phyloP scores from a whole-genome alignment of 768 basidiomycete species.

The Tubosaeta brunneosetosa region DNA sequence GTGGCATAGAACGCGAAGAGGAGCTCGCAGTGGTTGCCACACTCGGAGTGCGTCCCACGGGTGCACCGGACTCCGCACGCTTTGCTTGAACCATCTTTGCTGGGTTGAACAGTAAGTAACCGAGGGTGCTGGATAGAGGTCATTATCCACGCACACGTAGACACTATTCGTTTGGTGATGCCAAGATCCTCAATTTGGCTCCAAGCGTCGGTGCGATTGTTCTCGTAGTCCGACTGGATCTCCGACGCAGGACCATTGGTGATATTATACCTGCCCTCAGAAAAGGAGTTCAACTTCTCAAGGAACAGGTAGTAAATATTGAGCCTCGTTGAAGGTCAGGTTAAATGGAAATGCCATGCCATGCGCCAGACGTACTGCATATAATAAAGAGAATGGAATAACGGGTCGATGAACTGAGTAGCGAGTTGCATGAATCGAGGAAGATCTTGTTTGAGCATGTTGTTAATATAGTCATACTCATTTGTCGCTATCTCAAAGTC shows the following conservation, averaged over 20 bases:
- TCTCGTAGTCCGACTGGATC: conserved; percentile 74
- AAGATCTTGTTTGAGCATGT: conserved; percentile 83
- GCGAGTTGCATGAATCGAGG: conserved; percentile 88
- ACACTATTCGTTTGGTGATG: conserved; percentile 79
- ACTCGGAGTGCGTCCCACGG: conserved; percentile 31
- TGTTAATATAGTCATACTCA: conserved; percentile 93
- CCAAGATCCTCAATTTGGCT: conserved; percentile 71
- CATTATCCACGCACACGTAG: conserved; percentile 61
- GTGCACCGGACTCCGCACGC: conserved; percentile 35
- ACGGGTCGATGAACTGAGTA: conserved; percentile 88
- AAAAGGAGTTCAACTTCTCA: conserved; percentile 89
- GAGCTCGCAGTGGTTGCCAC: conserved; percentile 25
- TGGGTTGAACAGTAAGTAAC: conserved; percentile 26
- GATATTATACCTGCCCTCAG: conserved; percentile 73
- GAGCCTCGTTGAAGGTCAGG: conserved; percentile 44
- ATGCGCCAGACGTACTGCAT: conserved; percentile 76
- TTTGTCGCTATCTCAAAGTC: conserved; percentile 89
- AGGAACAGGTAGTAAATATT: conserved; percentile 93
- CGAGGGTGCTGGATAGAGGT: background rate
- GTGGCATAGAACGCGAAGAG: conserved; percentile 24
- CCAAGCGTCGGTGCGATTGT: conserved; percentile 78
- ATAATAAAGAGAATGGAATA: conserved; percentile 99
- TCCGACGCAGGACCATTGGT: conserved; percentile 60
- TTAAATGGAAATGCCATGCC: background rate
- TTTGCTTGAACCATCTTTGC: conserved; percentile 65